These are phyloP conservation scores for Parasitella parasitica DNA, from an alignment of 371 early-diverging fungal species.

Conservation along the genomic window DNA sequence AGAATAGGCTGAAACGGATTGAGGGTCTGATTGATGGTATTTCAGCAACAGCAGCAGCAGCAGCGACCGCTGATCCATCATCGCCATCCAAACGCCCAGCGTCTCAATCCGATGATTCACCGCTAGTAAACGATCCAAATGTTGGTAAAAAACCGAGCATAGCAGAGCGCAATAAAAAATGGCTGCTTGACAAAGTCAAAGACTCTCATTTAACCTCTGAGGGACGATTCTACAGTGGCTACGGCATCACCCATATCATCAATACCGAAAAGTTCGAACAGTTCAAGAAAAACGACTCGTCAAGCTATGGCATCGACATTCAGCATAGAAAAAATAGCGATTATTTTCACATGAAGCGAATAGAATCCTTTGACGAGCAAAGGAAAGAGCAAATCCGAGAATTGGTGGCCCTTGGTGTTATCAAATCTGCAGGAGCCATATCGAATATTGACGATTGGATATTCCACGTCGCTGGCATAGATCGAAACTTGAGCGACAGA, in stretches of 20 bases:
- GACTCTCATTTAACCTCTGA: not conserved
- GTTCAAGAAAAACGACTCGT: not conserved
- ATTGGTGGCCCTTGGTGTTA: not conserved
- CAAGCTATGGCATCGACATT: not conserved
- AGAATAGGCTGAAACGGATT: conserved; percentile 10
- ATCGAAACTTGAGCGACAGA: conserved; percentile 24
- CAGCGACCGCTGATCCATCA: not conserved
- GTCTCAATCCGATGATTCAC: not conserved
- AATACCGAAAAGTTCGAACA: not conserved
- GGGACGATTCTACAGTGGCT: not conserved
- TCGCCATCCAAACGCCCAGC: not conserved
- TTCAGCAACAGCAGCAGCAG: not conserved
- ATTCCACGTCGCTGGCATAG: conserved; percentile 16
- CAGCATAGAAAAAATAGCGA: conserved; percentile 22
- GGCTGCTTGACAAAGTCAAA: not conserved
- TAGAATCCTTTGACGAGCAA: conserved; percentile 10
- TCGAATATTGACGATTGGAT: conserved; percentile 23
- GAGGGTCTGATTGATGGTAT: conserved; percentile 4
- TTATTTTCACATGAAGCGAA: conserved; percentile 22
- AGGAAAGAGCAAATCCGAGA: conserved; percentile 4
- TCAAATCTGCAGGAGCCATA: conserved; percentile 1
- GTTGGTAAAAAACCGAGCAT: not conserved
- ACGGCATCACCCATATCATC: not conserved
- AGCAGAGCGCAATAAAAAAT: not conserved
- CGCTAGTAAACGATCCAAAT: not conserved